Percentiles rank a stretch among this genome's conserved stretches.
Conservation (phyloP, 192 early-diverging fungal species). For the Coemansia sp. region DNA sequence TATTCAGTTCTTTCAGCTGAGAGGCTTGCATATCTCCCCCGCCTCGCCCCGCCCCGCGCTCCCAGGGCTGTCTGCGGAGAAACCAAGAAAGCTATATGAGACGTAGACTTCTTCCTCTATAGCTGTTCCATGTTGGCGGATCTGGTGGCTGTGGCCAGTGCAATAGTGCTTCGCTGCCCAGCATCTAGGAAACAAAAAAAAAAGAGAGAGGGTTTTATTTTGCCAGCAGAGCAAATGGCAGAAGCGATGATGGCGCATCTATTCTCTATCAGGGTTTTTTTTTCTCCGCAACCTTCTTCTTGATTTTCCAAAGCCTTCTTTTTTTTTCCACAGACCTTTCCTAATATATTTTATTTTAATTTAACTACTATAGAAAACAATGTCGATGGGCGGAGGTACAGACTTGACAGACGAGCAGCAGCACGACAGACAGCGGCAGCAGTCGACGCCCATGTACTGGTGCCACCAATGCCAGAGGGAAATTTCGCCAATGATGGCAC, state of each 20-base stretch:
- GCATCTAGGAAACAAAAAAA: too few species aligned
- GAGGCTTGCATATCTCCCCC: too few species aligned
- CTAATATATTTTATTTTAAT: constrained; percentile 1
- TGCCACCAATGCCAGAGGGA: constrained; percentile 68
- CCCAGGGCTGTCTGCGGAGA: neutral
- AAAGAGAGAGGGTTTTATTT: too few species aligned
- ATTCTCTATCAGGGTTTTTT: neutral
- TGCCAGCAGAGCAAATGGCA: too few species aligned
- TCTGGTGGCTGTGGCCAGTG: neutral
- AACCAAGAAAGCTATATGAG: neutral
- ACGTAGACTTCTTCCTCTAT: neutral
- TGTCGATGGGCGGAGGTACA: constrained; percentile 19
- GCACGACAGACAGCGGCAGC: neutral
- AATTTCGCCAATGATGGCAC: constrained; percentile 70
- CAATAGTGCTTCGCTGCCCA: too few species aligned
- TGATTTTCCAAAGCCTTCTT: neutral
- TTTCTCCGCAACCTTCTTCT: constrained; percentile 7
- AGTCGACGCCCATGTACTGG: constrained; percentile 50
- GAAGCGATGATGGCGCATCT: neutral
- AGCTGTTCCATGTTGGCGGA: neutral
- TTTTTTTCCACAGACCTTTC: neutral
- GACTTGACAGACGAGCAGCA: constrained; percentile 11
- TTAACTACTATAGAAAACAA: constrained; percentile 5
- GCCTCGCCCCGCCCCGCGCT: neutral
- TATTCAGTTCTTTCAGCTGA: too few species aligned